Conservation (phyloP, 1,284 basidiomycete genomes). For the Chondrostereum purpureum region DNA sequence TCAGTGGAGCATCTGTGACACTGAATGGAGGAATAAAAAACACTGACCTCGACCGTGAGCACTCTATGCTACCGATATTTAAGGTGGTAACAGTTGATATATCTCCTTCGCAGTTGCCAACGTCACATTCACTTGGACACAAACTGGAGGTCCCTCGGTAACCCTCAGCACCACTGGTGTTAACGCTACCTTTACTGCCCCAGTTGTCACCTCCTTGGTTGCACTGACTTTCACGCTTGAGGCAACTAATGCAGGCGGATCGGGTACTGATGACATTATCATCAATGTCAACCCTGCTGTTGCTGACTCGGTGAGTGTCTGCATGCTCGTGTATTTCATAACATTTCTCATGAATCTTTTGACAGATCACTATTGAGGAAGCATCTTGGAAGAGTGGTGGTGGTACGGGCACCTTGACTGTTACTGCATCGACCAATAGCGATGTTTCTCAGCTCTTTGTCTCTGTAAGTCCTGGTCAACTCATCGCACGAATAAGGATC, state of each 20-base stretch:
- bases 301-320: conserved; percentile 11
- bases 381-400: conserved; percentile 14
- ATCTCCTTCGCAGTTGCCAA: conserved; percentile 5
- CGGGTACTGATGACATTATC: conserved; percentile 10
- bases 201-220: conserved; percentile 8
- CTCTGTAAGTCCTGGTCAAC: conserved; percentile 8
- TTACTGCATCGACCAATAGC: conserved; percentile 12
- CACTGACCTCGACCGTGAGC: neutral
- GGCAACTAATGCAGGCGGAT: conserved; percentile 8
- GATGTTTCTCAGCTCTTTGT: conserved; percentile 10
- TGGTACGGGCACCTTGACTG: conserved; percentile 14
- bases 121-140: conserved; percentile 14
- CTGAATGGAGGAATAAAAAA: conserved; percentile 11
- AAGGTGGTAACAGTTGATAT: no score
- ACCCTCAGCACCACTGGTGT: conserved; percentile 3
- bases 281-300: conserved; percentile 11
- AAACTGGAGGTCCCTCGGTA: conserved; percentile 9
- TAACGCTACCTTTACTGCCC: conserved; percentile 12
- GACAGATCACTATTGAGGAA: conserved; percentile 14
- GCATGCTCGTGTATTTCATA: neutral
- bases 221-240: conserved; percentile 10
- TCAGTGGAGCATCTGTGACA: conserved; percentile 9
- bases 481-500: neutral
- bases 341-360: neutral
- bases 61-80: no score